Evolutionary conservation across 2,329 filamentous ascomycete species (phyloP).

Genomic region (Hypoxylon sp.): DNA sequence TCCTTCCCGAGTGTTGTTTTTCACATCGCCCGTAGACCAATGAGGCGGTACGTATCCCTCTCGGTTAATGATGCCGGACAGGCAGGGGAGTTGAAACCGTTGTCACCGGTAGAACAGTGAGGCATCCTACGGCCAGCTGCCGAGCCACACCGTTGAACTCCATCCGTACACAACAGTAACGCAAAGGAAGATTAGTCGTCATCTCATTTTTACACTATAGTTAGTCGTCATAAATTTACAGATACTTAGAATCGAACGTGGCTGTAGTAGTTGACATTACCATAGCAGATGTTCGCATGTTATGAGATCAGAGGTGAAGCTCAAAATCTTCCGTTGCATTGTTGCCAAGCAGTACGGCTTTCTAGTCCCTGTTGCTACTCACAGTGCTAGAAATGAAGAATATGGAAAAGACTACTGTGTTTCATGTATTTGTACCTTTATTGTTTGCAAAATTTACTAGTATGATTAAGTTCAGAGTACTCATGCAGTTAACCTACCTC

Average conservation of each 20-base stretch:
- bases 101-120: constrained; percentile 14
- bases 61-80: constrained; percentile 13
- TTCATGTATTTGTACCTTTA: constrained; percentile 2
- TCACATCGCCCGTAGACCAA: constrained; percentile 5
- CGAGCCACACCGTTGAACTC: constrained; percentile 16
- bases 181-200: constrained; percentile 4
- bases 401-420: background rate
- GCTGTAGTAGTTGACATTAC: background rate
- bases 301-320: background rate
- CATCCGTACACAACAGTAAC: constrained; percentile 6
- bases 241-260: background rate
- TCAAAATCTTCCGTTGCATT: constrained; percentile 4
- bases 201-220: background rate
- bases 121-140: constrained; percentile 18
- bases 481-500: background rate
- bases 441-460: background rate
- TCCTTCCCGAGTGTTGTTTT: constrained; percentile 1
- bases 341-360: constrained; percentile 2
- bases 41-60: background rate
- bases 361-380: constrained; percentile 4
- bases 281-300: background rate
- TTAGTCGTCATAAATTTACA: background rate
- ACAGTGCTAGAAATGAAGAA: background rate
- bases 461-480: constrained; percentile 4
- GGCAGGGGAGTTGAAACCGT: constrained; percentile 16